Conservation (phyloP, 768 basidiomycete species). For the Cyclocybe aegerita region DNA sequence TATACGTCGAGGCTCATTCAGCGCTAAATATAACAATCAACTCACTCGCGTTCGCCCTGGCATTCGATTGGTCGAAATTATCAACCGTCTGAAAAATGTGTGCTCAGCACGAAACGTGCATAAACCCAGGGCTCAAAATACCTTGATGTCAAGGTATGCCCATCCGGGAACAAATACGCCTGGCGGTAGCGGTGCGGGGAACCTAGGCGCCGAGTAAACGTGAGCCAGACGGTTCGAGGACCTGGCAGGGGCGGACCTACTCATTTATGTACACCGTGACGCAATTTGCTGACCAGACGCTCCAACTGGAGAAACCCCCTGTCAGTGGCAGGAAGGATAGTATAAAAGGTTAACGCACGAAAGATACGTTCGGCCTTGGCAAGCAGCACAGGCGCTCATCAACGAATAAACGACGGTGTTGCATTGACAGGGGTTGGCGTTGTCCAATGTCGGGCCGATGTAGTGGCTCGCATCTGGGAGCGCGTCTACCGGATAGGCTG, state of each 20-base stretch:
- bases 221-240: not conserved
- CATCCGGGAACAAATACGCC: slow-evolving; percentile 47
- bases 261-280: slow-evolving; percentile 29
- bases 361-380: slow-evolving; percentile 45
- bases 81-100: slow-evolving; percentile 26
- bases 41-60: slow-evolving; percentile 35
- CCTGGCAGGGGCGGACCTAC: slow-evolving; percentile 15
- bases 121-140: slow-evolving; percentile 9
- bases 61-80: slow-evolving; percentile 38
- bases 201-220: not conserved
- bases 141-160: slow-evolving; percentile 59
- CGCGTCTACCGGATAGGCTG: slow-evolving; percentile 32
- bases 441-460: slow-evolving; percentile 35
- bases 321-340: slow-evolving; percentile 1
- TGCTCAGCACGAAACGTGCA: not conserved
- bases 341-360: slow-evolving; percentile 9
- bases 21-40: not conserved
- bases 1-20: not conserved
- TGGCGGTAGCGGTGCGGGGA: not conserved
- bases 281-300: slow-evolving; percentile 49
- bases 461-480: slow-evolving; percentile 33
- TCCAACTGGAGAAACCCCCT: slow-evolving; percentile 41
- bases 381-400: slow-evolving; percentile 57
- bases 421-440: slow-evolving; percentile 48
- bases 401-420: slow-evolving; percentile 56